Conservation (phyloP, 208 protist species). For the Trypanosoma lewisi region DNA sequence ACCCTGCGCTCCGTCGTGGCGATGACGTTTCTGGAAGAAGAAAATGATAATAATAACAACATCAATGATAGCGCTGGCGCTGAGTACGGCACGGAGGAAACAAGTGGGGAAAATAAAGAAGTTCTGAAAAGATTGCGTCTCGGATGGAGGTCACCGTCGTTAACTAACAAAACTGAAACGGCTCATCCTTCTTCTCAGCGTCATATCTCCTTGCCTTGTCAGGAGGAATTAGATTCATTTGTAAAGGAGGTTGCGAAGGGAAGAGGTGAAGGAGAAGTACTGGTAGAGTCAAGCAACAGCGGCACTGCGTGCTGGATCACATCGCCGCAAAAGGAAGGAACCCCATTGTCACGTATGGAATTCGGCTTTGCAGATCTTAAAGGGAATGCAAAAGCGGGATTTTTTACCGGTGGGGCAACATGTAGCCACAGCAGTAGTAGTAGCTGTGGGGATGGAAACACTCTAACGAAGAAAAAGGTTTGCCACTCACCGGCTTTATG, state of each 20-base stretch:
- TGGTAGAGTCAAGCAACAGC: background rate
- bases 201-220: no score
- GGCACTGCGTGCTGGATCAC: background rate
- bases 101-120: background rate
- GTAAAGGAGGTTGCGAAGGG: background rate
- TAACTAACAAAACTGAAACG: background rate
- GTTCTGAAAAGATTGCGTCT: no score
- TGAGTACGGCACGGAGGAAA: background rate
- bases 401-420: background rate
- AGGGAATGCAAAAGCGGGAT: background rate
- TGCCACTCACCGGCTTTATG: conserved; percentile 1
- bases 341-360: background rate
- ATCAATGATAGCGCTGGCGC: background rate
- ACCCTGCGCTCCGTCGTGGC: conserved; percentile 8
- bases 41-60: no score
- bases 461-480: background rate
- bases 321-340: background rate
- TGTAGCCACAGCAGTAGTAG: conserved; percentile 7
- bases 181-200: background rate
- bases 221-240: no score
- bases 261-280: background rate
- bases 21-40: background rate
- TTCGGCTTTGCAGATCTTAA: background rate
- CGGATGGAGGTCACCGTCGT: no score
- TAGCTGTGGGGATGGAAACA: background rate